phyloP scores from a whole-genome alignment of 202 grass and related monocot species.

The Hordeum pubiflorum region DNA sequence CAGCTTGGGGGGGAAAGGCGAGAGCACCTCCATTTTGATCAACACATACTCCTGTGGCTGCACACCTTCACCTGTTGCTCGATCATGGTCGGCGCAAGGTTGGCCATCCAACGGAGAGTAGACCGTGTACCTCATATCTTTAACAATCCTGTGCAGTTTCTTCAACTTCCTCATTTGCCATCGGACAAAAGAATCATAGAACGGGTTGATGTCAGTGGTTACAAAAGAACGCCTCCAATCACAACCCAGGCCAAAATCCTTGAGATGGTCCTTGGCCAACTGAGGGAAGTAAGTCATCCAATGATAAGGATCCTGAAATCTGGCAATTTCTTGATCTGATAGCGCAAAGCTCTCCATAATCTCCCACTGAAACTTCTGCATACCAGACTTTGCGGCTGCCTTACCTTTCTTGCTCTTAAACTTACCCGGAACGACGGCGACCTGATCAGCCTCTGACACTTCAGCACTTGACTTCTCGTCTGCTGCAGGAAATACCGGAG shows the following conservation, averaged over 20 bases:
- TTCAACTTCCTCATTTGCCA: constrained; percentile 89
- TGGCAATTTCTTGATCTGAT: constrained; percentile 47
- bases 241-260: constrained; percentile 66
- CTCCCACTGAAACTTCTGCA: constrained; percentile 78
- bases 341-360: constrained; percentile 65
- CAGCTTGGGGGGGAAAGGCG: constrained; percentile 59
- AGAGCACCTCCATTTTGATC: constrained; percentile 74
- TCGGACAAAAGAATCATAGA: constrained; percentile 73
- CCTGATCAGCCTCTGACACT: constrained; percentile 24
- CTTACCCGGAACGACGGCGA: constrained; percentile 37
- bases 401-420: constrained; percentile 77
- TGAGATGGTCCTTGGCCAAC: constrained; percentile 51
- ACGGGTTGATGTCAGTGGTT: constrained; percentile 70
- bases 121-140: constrained; percentile 62
- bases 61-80: constrained; percentile 65
- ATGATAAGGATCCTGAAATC: constrained; percentile 68
- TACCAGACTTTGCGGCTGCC: constrained; percentile 54
- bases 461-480: constrained; percentile 32
- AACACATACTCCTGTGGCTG: constrained; percentile 74
- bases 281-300: constrained; percentile 71
- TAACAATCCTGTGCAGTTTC: constrained; percentile 59
- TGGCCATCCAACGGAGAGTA: constrained; percentile 83
- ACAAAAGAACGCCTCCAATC: constrained; percentile 84
- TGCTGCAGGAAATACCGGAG: constrained; percentile 49
- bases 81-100: constrained; percentile 83